phyloP scores from a whole-genome alignment of 2,329 filamentous ascomycete species.

The Aureobasidium mangrovei region DNA sequence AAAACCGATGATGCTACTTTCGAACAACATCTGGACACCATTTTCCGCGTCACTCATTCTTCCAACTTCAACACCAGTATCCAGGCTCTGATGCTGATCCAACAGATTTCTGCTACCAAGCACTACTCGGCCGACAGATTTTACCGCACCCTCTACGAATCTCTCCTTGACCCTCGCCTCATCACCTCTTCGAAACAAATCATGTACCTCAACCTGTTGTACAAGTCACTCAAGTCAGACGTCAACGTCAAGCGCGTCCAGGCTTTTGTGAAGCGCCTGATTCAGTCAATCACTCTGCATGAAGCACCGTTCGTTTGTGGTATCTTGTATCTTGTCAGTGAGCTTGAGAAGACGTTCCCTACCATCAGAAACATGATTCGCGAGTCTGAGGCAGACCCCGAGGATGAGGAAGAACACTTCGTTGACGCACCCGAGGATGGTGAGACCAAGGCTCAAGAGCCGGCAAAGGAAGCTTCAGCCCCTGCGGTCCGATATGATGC shows the following conservation, averaged over 20 bases:
- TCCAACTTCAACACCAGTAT: conserved; percentile 99
- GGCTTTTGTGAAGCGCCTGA: conserved; percentile 86
- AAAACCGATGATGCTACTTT: conserved; percentile 70
- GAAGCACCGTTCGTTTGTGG: conserved; percentile 90
- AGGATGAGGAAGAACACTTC: conserved; percentile 62
- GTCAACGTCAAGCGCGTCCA: conserved; percentile 86
- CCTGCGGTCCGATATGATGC: conserved; percentile 58
- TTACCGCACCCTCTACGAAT: conserved; percentile 93
- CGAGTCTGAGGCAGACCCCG: conserved; percentile 69
- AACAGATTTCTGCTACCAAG: conserved; percentile 76
- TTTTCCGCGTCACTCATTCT: conserved; percentile 94
- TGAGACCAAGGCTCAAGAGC: conserved; percentile 28
- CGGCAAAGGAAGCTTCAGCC: conserved; percentile 19
- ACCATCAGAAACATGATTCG: conserved; percentile 69
- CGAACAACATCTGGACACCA: conserved; percentile 81
- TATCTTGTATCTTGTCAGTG: conserved; percentile 78
- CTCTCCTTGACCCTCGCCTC: conserved; percentile 79
- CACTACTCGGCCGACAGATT: conserved; percentile 81
- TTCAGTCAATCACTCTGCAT: conserved; percentile 80
- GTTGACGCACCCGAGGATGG: conserved; percentile 54
- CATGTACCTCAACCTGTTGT: conserved; percentile 86
- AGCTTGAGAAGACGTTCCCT: conserved; percentile 71
- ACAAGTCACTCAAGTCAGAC: conserved; percentile 79
- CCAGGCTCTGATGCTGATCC: conserved; percentile 88
- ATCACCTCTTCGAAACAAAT: conserved; percentile 88